Percentiles rank a stretch among this genome's conserved stretches.
These are phyloP conservation scores for Ilex aquifolium DNA, from an alignment of 257 asterid genomes.

Conservation along the genomic window DNA sequence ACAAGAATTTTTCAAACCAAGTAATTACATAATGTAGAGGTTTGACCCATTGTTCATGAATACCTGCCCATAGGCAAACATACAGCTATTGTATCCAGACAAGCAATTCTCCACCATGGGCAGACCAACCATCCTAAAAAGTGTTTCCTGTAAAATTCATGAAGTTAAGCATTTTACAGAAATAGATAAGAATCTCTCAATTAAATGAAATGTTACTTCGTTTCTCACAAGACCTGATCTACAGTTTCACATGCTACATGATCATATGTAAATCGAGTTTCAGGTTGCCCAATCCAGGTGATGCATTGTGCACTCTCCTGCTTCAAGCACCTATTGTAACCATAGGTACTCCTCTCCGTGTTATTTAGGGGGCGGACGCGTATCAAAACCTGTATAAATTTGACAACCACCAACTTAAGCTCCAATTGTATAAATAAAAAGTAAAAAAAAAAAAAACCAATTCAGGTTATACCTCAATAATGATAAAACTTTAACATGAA, in stretches of 20 bases:
- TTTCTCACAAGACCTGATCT: constrained; percentile 56
- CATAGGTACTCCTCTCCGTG: constrained; percentile 66
- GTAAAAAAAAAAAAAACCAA: not conserved
- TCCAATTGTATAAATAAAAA: not conserved
- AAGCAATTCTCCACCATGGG: constrained; percentile 98
- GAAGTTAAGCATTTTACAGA: not conserved
- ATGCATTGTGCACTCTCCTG: constrained; percentile 84
- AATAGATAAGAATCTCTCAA: not conserved
- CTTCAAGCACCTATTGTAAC: constrained; percentile 73
- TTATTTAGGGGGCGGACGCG: constrained; percentile 77
- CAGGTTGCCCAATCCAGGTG: constrained; percentile 96
- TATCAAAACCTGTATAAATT: constrained; percentile 62
- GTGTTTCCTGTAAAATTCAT: constrained; percentile 64
- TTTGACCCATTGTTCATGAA: not conserved
- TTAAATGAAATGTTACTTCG: constrained; percentile 6
- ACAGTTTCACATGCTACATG: constrained; percentile 90
- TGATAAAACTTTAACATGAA: not conserved
- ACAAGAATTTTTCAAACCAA: not conserved
- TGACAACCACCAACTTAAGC: constrained; percentile 7
- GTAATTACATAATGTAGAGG: not conserved
- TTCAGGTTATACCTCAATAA: not conserved
- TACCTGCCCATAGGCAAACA: constrained; percentile 99
- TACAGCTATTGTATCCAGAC: constrained; percentile 95
- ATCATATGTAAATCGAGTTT: constrained; percentile 84
- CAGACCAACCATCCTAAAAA: constrained; percentile 88